phyloP scores from a whole-genome alignment of 202 grass and related monocot species.

The Carex arenaria region DNA sequence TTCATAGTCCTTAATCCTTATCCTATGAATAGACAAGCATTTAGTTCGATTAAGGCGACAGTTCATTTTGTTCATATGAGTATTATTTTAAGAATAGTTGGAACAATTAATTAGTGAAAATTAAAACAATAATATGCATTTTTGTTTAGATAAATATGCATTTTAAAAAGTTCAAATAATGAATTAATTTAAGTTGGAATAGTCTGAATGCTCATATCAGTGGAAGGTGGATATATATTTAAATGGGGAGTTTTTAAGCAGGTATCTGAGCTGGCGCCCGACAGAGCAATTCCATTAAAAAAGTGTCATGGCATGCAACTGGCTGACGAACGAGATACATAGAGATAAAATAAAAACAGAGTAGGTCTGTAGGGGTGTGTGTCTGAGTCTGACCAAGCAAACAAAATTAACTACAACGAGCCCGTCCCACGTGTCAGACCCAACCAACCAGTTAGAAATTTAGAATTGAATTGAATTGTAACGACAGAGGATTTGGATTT shows the following conservation, averaged over 20 bases:
- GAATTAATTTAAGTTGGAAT: not conserved
- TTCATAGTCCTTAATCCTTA: too few relatives aligned
- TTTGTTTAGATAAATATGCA: not conserved
- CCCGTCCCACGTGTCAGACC: not conserved
- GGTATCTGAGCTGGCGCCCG: not conserved
- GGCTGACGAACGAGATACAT: not conserved
- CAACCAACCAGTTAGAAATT: not conserved
- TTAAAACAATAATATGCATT: too few relatives aligned
- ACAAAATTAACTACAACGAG: not conserved
- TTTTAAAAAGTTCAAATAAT: not conserved
- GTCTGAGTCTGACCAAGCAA: not conserved
- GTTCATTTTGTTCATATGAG: not conserved
- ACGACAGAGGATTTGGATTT: not conserved
- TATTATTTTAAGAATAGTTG: not conserved
- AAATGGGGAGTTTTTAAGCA: not conserved
- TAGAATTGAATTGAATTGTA: not conserved
- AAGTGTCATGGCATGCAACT: not conserved
- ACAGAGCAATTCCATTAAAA: not conserved
- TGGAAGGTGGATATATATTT: not conserved
- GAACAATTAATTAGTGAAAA: not conserved
- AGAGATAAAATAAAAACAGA: not conserved
- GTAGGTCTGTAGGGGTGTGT: not conserved
- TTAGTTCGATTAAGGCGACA: not conserved
- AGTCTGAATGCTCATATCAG: not conserved
- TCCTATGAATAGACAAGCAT: not conserved